phyloP scores from a whole-genome alignment of 441 rosid species.

The Erodium trifolium region DNA sequence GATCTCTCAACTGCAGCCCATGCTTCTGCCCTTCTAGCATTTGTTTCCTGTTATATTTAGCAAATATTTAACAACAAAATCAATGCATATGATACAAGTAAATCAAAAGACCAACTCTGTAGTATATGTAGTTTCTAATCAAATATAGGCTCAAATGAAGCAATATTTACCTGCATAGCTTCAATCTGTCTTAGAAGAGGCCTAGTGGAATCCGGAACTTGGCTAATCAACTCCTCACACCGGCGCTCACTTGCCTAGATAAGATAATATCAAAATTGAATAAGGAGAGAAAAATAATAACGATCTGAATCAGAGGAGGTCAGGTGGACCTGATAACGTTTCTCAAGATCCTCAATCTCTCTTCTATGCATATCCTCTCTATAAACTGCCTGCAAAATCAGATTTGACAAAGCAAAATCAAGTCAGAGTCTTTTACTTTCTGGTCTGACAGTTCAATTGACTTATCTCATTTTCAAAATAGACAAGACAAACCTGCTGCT shows the following conservation, averaged over 20 bases:
- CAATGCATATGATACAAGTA: neutral
- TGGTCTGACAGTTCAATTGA: conserved; percentile 9
- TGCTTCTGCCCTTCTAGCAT: conserved; percentile 82
- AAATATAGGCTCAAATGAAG: conserved; percentile 13
- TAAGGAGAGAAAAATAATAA: neutral
- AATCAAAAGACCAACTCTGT: conserved; percentile 8
- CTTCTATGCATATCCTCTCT: conserved; percentile 70
- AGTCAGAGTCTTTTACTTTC: conserved; percentile 5
- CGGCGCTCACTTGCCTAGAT: conserved; percentile 92
- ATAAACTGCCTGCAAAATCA: conserved; percentile 52
- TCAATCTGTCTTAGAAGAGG: conserved; percentile 96
- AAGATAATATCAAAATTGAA: conserved; percentile 5
- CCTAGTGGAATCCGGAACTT: conserved; percentile 97
- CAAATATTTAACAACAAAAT: conserved; percentile 5
- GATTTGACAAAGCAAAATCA: conserved; percentile 15
- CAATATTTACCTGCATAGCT: conserved; percentile 74
- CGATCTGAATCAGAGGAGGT: conserved; percentile 8
- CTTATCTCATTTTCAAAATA: conserved; percentile 16
- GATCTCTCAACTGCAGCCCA: conserved; percentile 97
- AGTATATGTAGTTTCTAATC: conserved; percentile 11
- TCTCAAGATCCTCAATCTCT: conserved; percentile 87
- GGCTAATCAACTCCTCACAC: conserved; percentile 92
- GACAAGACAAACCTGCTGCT: conserved; percentile 68
- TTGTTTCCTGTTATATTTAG: conserved; percentile 59
- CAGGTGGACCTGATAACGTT: conserved; percentile 72